Evolutionary conservation across 192 early-diverging fungal species (phyloP).

Genomic region (Backusella tuberculispora): DNA sequence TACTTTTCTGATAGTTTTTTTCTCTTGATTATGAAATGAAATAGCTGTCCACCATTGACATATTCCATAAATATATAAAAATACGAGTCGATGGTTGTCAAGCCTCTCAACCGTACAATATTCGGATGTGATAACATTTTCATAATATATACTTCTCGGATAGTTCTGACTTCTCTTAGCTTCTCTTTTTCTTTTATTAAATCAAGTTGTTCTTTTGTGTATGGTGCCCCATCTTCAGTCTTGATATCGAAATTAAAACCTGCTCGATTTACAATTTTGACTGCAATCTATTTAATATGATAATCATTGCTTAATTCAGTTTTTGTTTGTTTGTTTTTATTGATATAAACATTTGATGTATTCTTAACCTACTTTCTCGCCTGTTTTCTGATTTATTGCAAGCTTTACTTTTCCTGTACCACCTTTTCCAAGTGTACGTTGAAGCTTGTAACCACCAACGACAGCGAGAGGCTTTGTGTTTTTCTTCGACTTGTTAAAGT

Average conservation of each 20-base stretch:
- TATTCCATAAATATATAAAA: slow-evolving; percentile 83
- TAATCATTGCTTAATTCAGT: neutral
- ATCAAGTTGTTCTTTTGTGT: slow-evolving; percentile 27
- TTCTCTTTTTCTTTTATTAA: slow-evolving; percentile 42
- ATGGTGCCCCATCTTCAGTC: neutral
- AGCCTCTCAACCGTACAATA: slow-evolving; percentile 76
- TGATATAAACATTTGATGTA: no score
- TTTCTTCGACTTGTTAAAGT: no score
- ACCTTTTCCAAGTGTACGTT: slow-evolving; percentile 90
- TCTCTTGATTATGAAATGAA: slow-evolving; percentile 81
- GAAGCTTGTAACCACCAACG: slow-evolving; percentile 75
- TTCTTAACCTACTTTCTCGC: slow-evolving; percentile 66
- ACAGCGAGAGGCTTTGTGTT: neutral
- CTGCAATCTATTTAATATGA: slow-evolving; percentile 47
- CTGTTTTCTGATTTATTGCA: slow-evolving; percentile 76
- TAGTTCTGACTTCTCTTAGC: slow-evolving; percentile 66
- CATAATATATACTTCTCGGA: slow-evolving; percentile 72
- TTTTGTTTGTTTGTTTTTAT: neutral
- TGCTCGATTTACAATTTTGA: slow-evolving; percentile 61
- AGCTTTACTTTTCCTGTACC: slow-evolving; percentile 97
- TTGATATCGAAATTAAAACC: slow-evolving; percentile 6
- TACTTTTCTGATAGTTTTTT: slow-evolving; percentile 78
- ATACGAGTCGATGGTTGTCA: slow-evolving; percentile 63
- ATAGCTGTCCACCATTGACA: slow-evolving; percentile 78
- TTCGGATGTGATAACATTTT: slow-evolving; percentile 84